phyloP scores from a whole-genome alignment of 164 flowering plant species.

The Piper betle region DNA sequence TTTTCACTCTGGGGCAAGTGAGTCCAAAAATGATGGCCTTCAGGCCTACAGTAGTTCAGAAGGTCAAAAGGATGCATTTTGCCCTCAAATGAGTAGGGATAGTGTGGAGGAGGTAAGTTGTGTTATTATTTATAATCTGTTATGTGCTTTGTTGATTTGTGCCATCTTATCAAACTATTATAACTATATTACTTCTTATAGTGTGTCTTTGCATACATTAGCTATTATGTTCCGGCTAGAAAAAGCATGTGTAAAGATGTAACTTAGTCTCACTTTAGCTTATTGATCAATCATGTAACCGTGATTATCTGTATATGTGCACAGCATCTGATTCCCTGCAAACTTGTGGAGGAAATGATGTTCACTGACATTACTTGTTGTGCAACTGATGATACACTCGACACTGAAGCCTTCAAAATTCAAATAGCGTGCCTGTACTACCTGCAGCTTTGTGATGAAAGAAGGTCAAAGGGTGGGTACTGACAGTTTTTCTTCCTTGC shows the following conservation, averaged over 20 bases:
- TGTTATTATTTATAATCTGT: too few species aligned
- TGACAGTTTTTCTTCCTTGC: not conserved
- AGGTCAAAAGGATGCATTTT: conserved; percentile 8
- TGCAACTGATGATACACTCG: conserved; percentile 21
- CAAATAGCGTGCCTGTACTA: conserved; percentile 73
- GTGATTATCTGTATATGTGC: not conserved
- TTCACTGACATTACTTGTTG: conserved; percentile 24
- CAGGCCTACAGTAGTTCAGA: conserved; percentile 11
- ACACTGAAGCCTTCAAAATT: conserved; percentile 48
- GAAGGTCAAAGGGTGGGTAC: conserved; percentile 53
- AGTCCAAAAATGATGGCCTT: conserved; percentile 19
- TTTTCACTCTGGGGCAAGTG: conserved; percentile 23
- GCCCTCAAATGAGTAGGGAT: not conserved
- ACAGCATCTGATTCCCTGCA: conserved; percentile 38
- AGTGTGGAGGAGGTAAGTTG: not conserved
- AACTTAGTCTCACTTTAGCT: not conserved
- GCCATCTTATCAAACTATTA: not conserved
- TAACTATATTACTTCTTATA: not conserved
- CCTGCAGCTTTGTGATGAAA: conserved; percentile 53
- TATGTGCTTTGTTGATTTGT: not conserved
- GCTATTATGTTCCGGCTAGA: not conserved
- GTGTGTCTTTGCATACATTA: not conserved
- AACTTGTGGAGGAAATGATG: conserved; percentile 46
- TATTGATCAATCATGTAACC: not conserved
- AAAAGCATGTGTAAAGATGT: too few species aligned